Evolutionary conservation across 2,329 filamentous ascomycete genomes (phyloP), one percentile per base, ranked within the genome.

Genomic region (Berkeleyomyces rouxiae): DNA sequence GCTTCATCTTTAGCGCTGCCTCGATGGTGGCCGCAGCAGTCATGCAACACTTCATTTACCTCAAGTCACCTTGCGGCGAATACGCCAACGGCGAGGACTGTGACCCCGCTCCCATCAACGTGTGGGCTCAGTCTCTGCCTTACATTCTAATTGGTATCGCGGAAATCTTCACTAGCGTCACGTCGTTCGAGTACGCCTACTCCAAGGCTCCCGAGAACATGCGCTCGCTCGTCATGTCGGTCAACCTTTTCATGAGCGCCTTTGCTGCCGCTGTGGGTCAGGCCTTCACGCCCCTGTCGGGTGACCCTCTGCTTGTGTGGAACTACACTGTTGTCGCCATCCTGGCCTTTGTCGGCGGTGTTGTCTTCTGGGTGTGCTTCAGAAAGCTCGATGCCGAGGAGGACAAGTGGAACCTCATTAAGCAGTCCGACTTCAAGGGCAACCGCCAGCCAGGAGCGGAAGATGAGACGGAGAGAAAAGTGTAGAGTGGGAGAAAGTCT

Each of bases 181-280:
- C 79, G 13, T 83, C 83, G 1, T 82, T 87, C 66, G 87, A 90
- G 70, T 89, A 88, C 66, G 87, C 87, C 42, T 90, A 84, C 75
- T 85, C 84, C 71, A 88, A 89, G 73, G 86, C 86, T 0, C 87
- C 87, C 36, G 82, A 80, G 69, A 90, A 89, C 75, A 91, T 91
- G 87, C 84, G 86, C 67, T 87, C 84, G 1, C 77, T 90, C n/a
- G 85, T 91, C 68, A 78, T 81, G 72, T 81, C 82, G 23, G 76
- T 90, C 68, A 84, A 84, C 69, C 77, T 89, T 46, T 84, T 87
- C 75, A 88, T 82, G 78, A 84, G 78, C 39, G 86, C 86, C 63
- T 77, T 90, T 67, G 82, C 83, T 0, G 78, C 83, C 39, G 86
- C 86, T 43, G 74, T 90, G 59, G 85, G 84, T n/a, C 82, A 88